Evolutionary conservation across 2,329 filamentous ascomycete genomes (phyloP).

Genomic region (Alternaria triticimaculans): DNA sequence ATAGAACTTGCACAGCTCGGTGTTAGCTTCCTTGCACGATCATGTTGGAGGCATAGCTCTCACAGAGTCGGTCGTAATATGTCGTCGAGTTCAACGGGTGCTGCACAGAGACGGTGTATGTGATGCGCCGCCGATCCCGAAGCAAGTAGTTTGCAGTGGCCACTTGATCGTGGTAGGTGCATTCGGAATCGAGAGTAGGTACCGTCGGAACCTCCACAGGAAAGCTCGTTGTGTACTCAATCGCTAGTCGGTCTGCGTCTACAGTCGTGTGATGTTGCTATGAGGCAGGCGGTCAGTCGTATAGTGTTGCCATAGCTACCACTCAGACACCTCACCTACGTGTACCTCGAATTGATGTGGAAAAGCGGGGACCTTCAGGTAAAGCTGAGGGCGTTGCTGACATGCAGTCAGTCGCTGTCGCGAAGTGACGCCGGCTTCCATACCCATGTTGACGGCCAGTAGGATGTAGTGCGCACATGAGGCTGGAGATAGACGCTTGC

Average conservation of each 20-base stretch:
- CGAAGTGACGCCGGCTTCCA: not conserved
- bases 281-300: not conserved
- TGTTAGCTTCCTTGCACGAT: not conserved
- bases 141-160: not conserved
- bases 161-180: not conserved
- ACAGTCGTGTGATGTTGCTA: not conserved
- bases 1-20: not conserved
- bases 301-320: not conserved
- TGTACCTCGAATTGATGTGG: not conserved
- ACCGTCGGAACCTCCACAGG: not conserved
- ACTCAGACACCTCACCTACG: not conserved
- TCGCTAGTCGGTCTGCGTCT: not conserved
- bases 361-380: constrained; percentile 4
- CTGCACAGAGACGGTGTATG: not conserved
- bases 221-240: not conserved
- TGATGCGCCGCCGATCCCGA: not conserved
- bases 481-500: not conserved
- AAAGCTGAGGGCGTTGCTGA: constrained; percentile 1
- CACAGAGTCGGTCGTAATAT: not conserved
- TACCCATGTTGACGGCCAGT: not conserved
- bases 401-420: not conserved
- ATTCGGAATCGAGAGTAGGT: not conserved
- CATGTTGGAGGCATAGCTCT: not conserved
- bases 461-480: not conserved
- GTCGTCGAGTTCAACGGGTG: not conserved